These are phyloP conservation scores for Rhizopogon rudus DNA, from an alignment of 768 basidiomycete species.

Conservation along the genomic window DNA sequence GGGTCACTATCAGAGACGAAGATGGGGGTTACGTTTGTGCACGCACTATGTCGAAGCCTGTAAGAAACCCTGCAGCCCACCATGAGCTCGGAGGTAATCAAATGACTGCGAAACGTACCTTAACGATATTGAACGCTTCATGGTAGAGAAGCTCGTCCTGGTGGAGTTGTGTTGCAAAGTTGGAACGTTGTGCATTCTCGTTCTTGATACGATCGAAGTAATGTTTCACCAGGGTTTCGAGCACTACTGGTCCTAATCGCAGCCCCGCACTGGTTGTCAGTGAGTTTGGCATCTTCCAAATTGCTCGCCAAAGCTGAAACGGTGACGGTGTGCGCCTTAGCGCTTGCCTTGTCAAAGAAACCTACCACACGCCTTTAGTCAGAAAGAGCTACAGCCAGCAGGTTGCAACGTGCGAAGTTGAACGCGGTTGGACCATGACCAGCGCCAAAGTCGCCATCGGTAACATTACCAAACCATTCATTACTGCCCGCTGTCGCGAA, in stretches of 20 bases:
- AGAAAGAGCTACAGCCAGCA: too few relatives aligned
- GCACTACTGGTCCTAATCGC: conserved; percentile 62
- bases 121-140: conserved; percentile 70
- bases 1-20: background rate
- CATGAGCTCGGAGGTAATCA: background rate
- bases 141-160: conserved; percentile 80
- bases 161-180: conserved; percentile 44
- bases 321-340: background rate
- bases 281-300: conserved; percentile 37
- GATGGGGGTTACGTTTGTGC: background rate
- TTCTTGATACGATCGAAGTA: conserved; percentile 66
- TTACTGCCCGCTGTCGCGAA: too few relatives aligned
- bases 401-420: too few relatives aligned
- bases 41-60: conserved; percentile 64
- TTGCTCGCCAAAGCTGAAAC: background rate
- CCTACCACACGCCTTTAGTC: background rate
- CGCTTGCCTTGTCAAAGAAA: background rate
- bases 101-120: conserved; percentile 37
- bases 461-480: too few relatives aligned
- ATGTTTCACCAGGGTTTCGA: conserved; percentile 81
- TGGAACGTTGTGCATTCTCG: conserved; percentile 31
- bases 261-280: conserved; percentile 60
- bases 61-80: conserved; percentile 56
- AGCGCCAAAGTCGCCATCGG: too few relatives aligned
- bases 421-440: too few relatives aligned